Evolutionary conservation across 176 grass and related monocot species (phyloP), one percentile per base, ranked within the genome.

Genomic region (Carex kokanica): DNA sequence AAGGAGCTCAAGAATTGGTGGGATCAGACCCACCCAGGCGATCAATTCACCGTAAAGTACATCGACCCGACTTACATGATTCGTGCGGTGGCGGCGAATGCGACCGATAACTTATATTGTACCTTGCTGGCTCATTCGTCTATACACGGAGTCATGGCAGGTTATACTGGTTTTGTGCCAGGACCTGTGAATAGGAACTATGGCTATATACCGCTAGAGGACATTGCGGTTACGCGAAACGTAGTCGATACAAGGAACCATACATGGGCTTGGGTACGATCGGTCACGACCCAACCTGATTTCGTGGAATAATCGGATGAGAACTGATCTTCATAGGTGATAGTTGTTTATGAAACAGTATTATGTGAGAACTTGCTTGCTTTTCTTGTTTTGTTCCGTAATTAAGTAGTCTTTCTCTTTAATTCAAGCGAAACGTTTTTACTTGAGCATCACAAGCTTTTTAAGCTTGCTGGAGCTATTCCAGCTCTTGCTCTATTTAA

Each of bases 51-150:
- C 36, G 86, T 95, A 64, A 98, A 98, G 81, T 95, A 98, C 52
- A 98, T 98, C 1, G 93, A 98, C 88, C 93, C 96, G 2, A 98
- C 96, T 0, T 95, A 98, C 81, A 93, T 98, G 92, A 91, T 98
- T 31, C 83, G 92, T 62, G 95, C 92, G 0, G 89, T 93, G 27
- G 91, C 89, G 4, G 91, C 93, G 78, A 95, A 99, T 89, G 93
- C 96, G 21, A 93, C 79, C 0, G 93, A 95, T 45, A 95, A 93
- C 84, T 69, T 87, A 6, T 98, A 95, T 0, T 95, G 95, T 78
- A 98, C 93, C 49, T 86, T 98, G 82, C 64, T 98, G 83, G 91
- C 93, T 0, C 96, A 95, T 80, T 99, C 96, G 0, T 87, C 89
- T 0, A 91, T 98, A 57, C 91, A 99, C 47, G 93, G 95, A 1